A percentile compares a stretch with the other conserved stretches of the same genome.
These are phyloP conservation scores for Geranium rotundifolium DNA, from an alignment of 345 rosid genomes.

Conservation along the genomic window DNA sequence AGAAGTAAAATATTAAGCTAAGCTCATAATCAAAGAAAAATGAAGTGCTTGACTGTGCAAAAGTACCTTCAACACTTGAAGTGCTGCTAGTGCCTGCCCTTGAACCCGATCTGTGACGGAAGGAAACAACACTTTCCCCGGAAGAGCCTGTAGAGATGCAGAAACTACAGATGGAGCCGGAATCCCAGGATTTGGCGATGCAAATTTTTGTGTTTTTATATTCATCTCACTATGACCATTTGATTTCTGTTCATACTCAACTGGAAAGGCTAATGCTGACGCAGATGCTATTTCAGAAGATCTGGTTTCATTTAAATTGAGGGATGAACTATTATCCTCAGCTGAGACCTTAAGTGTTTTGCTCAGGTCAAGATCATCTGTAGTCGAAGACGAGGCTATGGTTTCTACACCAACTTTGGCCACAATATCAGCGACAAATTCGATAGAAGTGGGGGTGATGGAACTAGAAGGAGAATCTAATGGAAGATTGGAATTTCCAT, in stretches of 20 bases:
- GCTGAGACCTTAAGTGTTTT: too few relatives aligned
- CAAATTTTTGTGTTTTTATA: conserved; percentile 21
- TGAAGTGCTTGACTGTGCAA: not conserved
- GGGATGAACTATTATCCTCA: too few relatives aligned
- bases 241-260: conserved; percentile 20
- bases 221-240: conserved; percentile 22
- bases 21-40: not conserved
- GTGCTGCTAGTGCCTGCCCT: conserved; percentile 73
- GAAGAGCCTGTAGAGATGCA: conserved; percentile 50
- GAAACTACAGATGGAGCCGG: conserved; percentile 79
- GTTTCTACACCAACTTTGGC: too few relatives aligned
- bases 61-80: conserved; percentile 80
- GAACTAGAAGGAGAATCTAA: too few relatives aligned
- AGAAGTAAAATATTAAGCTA: too few relatives aligned
- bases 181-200: conserved; percentile 35
- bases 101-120: conserved; percentile 79
- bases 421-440: too few relatives aligned
- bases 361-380: not conserved
- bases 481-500: too few relatives aligned
- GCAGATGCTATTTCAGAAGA: conserved; percentile 21
- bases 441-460: too few relatives aligned
- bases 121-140: conserved; percentile 76
- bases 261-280: conserved; percentile 19
- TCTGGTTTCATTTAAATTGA: not conserved
- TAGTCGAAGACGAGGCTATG: too few relatives aligned